Percentiles rank a stretch among this genome's conserved stretches.
Evolutionary conservation across 1,284 basidiomycete genomes (phyloP).

Genomic region (Exsudoporus floridanus): DNA sequence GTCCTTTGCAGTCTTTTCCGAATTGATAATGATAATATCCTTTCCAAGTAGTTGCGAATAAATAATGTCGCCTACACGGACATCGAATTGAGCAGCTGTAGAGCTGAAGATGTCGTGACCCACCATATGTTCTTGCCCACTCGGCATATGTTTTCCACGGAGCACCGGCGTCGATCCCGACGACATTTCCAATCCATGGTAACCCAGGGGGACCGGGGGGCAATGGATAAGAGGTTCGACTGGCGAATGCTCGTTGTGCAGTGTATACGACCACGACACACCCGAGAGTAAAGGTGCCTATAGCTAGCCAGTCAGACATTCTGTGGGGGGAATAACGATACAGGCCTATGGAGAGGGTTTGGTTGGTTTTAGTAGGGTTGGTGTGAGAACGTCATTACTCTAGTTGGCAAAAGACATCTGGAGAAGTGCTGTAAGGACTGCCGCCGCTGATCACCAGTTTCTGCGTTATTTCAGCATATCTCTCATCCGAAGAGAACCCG

Average conservation of each 20-base stretch:
- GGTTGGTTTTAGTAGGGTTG: background rate
- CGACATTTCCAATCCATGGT: constrained; percentile 7
- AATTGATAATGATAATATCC: constrained; percentile 22
- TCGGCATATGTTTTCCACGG: constrained; percentile 12
- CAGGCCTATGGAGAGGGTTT: no score
- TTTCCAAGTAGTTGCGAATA: constrained; percentile 11
- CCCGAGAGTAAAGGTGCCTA: background rate
- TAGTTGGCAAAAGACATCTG: no score
- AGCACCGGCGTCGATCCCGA: background rate
- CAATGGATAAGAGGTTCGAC: background rate
- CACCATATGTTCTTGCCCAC: constrained; percentile 18
- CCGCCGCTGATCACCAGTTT: background rate
- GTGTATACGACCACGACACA: background rate
- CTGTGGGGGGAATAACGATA: no score
- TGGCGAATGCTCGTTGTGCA: background rate
- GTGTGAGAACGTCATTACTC: background rate
- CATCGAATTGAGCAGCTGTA: background rate
- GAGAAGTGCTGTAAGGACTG: background rate
- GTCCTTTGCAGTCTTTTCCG: constrained; percentile 20
- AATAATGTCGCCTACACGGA: constrained; percentile 16
- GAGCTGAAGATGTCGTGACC: background rate
- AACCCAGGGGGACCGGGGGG: constrained; percentile 11
- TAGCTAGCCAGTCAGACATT: background rate
- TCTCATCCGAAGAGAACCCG: no score
- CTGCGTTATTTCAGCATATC: no score